Conservation (phyloP, 257 asterid genomes). For the Eustoma russellianum region DNA sequence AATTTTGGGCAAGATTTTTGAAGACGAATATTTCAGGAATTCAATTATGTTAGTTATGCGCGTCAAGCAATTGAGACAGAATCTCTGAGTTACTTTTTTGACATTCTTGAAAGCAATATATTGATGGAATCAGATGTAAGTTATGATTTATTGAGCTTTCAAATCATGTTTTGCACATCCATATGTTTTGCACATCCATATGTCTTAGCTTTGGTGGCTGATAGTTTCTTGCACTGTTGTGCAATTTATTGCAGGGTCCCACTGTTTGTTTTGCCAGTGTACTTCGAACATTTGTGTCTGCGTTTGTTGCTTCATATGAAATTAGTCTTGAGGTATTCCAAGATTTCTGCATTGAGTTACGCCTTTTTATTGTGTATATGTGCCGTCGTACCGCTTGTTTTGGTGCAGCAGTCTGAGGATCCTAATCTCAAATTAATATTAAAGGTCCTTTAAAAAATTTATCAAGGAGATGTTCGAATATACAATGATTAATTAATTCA, state of each 20-base stretch:
- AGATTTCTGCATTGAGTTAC: slow-evolving; percentile 3
- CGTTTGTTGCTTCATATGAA: slow-evolving; percentile 89
- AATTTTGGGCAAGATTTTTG: slow-evolving; percentile 8
- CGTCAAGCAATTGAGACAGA: slow-evolving; percentile 91
- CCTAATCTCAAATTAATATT: slow-evolving; percentile 57
- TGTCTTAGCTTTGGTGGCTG: neutral
- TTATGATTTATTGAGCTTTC: slow-evolving; percentile 8
- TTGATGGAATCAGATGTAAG: slow-evolving; percentile 78
- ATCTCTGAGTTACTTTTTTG: slow-evolving; percentile 61
- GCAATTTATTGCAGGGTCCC: slow-evolving; percentile 46
- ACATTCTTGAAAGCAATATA: slow-evolving; percentile 62
- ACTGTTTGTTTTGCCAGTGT: slow-evolving; percentile 71
- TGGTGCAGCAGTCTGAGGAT: slow-evolving; percentile 56
- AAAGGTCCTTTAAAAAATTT: slow-evolving; percentile 74
- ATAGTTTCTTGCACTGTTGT: slow-evolving; percentile 3
- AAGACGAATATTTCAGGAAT: slow-evolving; percentile 51
- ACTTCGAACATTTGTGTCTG: slow-evolving; percentile 72
- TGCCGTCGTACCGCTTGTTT: slow-evolving; percentile 9
- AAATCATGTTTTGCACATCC: slow-evolving; percentile 5
- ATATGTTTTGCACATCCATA: slow-evolving; percentile 1
- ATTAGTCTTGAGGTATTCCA: slow-evolving; percentile 71
- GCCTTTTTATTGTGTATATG: neutral
- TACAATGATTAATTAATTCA: slow-evolving; percentile 1
- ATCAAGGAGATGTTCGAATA: slow-evolving; percentile 81
- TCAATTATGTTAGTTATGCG: slow-evolving; percentile 69